Base-by-base conservation (phyloP, 192 early-diverging fungal genomes). In the Coemansia reversa region DNA sequence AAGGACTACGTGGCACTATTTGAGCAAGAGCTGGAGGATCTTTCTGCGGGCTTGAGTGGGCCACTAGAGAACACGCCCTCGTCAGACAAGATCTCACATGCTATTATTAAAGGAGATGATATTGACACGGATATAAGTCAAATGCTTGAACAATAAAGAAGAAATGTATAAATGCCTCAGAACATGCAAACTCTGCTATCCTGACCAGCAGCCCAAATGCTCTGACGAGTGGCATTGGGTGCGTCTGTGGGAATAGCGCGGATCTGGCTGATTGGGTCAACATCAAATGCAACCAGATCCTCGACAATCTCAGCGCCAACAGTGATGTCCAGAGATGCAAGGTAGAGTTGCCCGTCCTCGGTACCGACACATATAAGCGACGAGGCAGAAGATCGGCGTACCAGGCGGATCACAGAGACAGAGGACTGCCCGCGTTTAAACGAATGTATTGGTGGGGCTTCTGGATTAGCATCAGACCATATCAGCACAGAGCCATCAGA, bases 231-330 rank as follows among this genome's bases (percentile, higher is more conserved):
- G 25, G 67, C 42, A n/a, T 29, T 58, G 8, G 53, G 18, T 12
- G 25, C 23, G 0, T 52, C 18, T 5, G 67, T 61, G 0, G 65
- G 67, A 0, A 50, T 51, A 0, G 57, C 62, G 18, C 72, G 55
- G 67, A 79, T 60, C 58, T 73, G 77, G 58, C 58, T 70, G 23
- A 79, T 68, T 1, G 77, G 77, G 35, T 79, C 67, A 19, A 79
- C 68, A 42, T 79, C 77, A 63, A 74, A 79, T 24, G 66, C 77
- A 5, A 74, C 72, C 2, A 79, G 61, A 30, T 79, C 77, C 51
- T 79, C 77, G 47, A 74, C 64, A 11, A 79, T 45, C 28, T 67
- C 54, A 2, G 52, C 71, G 12, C 55, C 39, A 14, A 58, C 19
- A 27, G 29, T 33, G 2, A 28, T 4, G 3, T 47, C 51, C 0